Evolutionary conservation across 352 stramenopile genomes (phyloP).

Genomic region (Globisporangium perplexum): DNA sequence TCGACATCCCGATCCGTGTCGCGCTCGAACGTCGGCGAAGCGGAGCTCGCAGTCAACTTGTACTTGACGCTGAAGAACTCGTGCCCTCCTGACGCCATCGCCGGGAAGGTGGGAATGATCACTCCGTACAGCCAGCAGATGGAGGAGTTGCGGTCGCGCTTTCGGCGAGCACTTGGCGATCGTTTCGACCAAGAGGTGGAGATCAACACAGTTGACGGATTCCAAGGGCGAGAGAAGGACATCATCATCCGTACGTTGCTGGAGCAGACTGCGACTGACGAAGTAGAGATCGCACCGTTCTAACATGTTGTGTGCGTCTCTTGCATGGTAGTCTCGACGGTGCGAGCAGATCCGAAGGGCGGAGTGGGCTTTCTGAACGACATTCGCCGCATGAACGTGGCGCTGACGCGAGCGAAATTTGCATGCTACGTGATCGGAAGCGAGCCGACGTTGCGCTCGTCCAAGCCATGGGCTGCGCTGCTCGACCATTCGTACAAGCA

Average conservation of each 20-base stretch:
- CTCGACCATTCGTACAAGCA: slow-evolving; percentile 64
- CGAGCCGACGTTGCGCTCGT: slow-evolving; percentile 74
- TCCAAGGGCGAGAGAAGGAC: slow-evolving; percentile 90
- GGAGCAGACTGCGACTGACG: background rate
- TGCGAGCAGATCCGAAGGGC: slow-evolving; percentile 72
- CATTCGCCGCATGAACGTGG: slow-evolving; percentile 87
- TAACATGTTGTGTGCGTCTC: background rate
- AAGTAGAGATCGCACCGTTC: background rate
- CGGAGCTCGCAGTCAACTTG: slow-evolving; percentile 82
- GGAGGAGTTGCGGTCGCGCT: slow-evolving; percentile 70
- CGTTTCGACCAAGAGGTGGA: slow-evolving; percentile 81
- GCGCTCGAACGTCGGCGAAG: slow-evolving; percentile 73
- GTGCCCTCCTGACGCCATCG: slow-evolving; percentile 66
- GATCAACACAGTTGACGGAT: slow-evolving; percentile 91
- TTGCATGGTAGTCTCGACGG: slow-evolving; percentile 71
- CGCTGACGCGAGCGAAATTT: slow-evolving; percentile 84
- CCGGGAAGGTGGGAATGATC: slow-evolving; percentile 85
- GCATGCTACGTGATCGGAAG: slow-evolving; percentile 87
- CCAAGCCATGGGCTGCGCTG: slow-evolving; percentile 74
- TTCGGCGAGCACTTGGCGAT: slow-evolving; percentile 52
- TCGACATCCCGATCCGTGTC: slow-evolving; percentile 69
- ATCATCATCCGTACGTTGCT: slow-evolving; percentile 83
- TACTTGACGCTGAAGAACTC: slow-evolving; percentile 84
- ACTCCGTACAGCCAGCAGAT: slow-evolving; percentile 89
- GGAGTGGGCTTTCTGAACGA: slow-evolving; percentile 88